A percentile compares a stretch with the other conserved stretches of the same genome.
These are phyloP conservation scores for Pinus taeda DNA, from an alignment of 75 land plant genomes.

Conservation along the genomic window DNA sequence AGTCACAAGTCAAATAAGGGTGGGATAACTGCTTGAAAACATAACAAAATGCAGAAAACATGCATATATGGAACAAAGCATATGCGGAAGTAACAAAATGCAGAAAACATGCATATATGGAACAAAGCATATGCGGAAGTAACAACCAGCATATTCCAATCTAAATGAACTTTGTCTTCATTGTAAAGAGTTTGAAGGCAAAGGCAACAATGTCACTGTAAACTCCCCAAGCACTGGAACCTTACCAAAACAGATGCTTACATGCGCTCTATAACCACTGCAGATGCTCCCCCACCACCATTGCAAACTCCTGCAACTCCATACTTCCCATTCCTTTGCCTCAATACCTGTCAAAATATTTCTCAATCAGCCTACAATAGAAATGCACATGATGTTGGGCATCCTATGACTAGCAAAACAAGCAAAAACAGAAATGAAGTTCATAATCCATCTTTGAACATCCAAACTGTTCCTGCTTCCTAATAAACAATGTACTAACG, in stretches of 20 bases:
- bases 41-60: not conserved
- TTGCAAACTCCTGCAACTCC: conserved; percentile 84
- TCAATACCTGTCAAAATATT: conserved; percentile 50
- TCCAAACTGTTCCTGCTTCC: no score
- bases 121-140: not conserved
- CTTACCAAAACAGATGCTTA: conserved; percentile 27
- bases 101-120: not conserved
- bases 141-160: not conserved
- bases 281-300: conserved; percentile 94
- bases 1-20: not conserved
- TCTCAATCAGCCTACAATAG: not conserved
- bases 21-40: no score
- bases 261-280: conserved; percentile 74
- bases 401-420: not conserved
- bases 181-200: not conserved
- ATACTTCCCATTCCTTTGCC: conserved; percentile 55
- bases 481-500: not conserved
- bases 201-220: not conserved
- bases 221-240: no score
- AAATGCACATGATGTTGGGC: not conserved
- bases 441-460: not conserved
- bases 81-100: not conserved
- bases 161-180: not conserved
- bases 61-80: not conserved
- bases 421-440: not conserved